Percentiles rank a stretch among this genome's conserved stretches.
These are phyloP conservation scores for Chenopodium suecicum DNA, from an alignment of 148 eudicot species.

Conservation along the genomic window DNA sequence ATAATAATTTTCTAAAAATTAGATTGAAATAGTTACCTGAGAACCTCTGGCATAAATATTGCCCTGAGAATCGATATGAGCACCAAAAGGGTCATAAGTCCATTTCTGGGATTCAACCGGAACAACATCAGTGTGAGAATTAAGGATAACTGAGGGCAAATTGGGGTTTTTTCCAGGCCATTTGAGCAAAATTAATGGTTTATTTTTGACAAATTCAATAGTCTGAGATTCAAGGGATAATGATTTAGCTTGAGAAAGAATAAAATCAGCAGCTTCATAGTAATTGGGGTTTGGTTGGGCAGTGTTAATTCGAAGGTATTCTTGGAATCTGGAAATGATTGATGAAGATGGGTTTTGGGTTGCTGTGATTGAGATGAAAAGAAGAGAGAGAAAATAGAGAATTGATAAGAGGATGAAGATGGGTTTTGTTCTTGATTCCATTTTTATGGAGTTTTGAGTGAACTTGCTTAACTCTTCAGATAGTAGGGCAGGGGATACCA, in stretches of 20 bases:
- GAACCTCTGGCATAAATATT: conserved; percentile 86
- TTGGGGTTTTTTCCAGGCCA: conserved; percentile 69
- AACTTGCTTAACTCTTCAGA: background rate
- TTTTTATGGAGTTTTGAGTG: background rate
- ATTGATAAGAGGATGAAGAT: conserved; percentile 1
- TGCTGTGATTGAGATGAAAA: conserved; percentile 4
- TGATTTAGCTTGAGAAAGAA: conserved; percentile 59
- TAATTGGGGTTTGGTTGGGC: conserved; percentile 87
- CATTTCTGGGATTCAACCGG: conserved; percentile 86
- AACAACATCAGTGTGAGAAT: conserved; percentile 95
- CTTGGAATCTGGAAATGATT: conserved; percentile 72
- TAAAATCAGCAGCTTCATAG: conserved; percentile 58
- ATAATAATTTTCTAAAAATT: no score
- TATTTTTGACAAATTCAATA: conserved; percentile 61
- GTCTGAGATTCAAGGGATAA: conserved; percentile 60
- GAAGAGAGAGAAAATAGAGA: conserved; percentile 5
- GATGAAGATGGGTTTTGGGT: conserved; percentile 27
- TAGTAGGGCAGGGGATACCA: no score
- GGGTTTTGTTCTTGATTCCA: conserved; percentile 4
- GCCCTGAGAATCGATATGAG: conserved; percentile 49
- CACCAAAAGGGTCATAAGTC: conserved; percentile 67
- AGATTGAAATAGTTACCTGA: conserved; percentile 32
- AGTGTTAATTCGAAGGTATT: conserved; percentile 74
- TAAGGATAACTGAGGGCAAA: conserved; percentile 65
- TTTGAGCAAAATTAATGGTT: conserved; percentile 71